A percentile compares a stretch with the other conserved stretches of the same genome.
phyloP scores from a whole-genome alignment of 2,329 filamentous ascomycete species.

The Aspergillus calidoustus region DNA sequence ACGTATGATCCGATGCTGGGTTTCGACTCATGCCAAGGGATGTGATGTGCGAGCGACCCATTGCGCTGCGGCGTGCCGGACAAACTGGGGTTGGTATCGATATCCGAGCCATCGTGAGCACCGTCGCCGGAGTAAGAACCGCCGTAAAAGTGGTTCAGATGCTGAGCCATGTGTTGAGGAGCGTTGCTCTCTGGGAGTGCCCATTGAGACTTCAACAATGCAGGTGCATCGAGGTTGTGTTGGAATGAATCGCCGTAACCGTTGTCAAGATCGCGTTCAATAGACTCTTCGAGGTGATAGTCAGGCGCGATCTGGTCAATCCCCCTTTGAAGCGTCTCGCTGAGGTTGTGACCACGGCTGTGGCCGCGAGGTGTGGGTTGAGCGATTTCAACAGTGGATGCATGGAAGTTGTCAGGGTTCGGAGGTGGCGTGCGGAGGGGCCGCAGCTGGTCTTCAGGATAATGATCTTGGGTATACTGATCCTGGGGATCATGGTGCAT shows the following conservation, averaged over 20 bases:
- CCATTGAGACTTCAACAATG: slow-evolving; percentile 43
- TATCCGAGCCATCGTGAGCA: slow-evolving; percentile 63
- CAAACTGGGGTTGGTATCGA: slow-evolving; percentile 76
- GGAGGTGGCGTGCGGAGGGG: slow-evolving; percentile 38
- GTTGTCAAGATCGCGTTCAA: slow-evolving; percentile 77
- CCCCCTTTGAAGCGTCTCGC: slow-evolving; percentile 78
- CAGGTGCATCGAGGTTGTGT: slow-evolving; percentile 32
- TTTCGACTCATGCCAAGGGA: slow-evolving; percentile 41
- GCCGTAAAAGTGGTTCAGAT: slow-evolving; percentile 41
- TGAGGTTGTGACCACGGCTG: slow-evolving; percentile 68
- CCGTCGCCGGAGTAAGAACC: slow-evolving; percentile 37
- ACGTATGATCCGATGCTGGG: slow-evolving; percentile 38
- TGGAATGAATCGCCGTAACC: slow-evolving; percentile 60
- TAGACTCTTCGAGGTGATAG: slow-evolving; percentile 80
- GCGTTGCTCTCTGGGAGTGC: slow-evolving; percentile 37
- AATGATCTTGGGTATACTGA: slow-evolving; percentile 23
- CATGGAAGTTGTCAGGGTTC: slow-evolving; percentile 47
- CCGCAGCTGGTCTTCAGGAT: slow-evolving; percentile 28
- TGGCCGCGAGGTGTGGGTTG: slow-evolving; percentile 66
- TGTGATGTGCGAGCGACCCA: slow-evolving; percentile 33
- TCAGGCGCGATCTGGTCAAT: slow-evolving; percentile 70
- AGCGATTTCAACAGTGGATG: slow-evolving; percentile 56
- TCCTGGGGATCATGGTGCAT: slow-evolving; percentile 35
- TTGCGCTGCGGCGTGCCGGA: slow-evolving; percentile 62
- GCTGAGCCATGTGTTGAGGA: slow-evolving; percentile 31